Evolutionary conservation across 768 basidiomycete genomes (phyloP).

Genomic region (Tricholomella constricta): DNA sequence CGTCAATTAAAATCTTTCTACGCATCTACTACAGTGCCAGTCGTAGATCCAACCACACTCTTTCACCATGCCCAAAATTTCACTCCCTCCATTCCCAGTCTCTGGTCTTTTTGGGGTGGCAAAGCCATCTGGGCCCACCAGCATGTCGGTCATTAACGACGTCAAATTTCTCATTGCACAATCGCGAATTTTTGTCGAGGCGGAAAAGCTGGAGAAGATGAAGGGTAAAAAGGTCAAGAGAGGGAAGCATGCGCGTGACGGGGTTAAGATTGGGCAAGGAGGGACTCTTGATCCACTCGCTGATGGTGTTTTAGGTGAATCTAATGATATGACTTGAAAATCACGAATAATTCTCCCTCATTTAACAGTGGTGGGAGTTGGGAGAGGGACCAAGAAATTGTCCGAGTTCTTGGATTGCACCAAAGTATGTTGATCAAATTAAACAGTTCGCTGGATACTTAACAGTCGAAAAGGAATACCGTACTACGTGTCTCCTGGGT

Average conservation of each 20-base stretch:
- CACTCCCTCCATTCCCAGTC: conserved; percentile 56
- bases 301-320: conserved; percentile 86
- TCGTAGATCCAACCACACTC: neutral
- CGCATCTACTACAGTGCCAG: no score
- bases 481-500: conserved; percentile 86
- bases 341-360: conserved; percentile 5
- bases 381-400: conserved; percentile 87
- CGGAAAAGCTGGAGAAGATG: conserved; percentile 53
- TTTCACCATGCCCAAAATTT: conserved; percentile 65
- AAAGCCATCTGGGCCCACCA: conserved; percentile 92
- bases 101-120: conserved; percentile 85
- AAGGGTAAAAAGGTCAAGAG: conserved; percentile 49
- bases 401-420: conserved; percentile 82
- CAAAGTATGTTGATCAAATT: conserved; percentile 55
- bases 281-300: conserved; percentile 97
- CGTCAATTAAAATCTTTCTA: no score
- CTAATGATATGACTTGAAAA: neutral
- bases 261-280: conserved; percentile 87
- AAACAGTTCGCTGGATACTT: neutral
- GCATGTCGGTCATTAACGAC: conserved; percentile 87
- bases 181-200: conserved; percentile 78
- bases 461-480: conserved; percentile 69
- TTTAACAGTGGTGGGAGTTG: conserved; percentile 79
- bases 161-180: conserved; percentile 77
- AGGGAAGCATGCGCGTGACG: conserved; percentile 46